Conservation (phyloP, 1,284 basidiomycete species). For the Ceratobasidium sp. region DNA sequence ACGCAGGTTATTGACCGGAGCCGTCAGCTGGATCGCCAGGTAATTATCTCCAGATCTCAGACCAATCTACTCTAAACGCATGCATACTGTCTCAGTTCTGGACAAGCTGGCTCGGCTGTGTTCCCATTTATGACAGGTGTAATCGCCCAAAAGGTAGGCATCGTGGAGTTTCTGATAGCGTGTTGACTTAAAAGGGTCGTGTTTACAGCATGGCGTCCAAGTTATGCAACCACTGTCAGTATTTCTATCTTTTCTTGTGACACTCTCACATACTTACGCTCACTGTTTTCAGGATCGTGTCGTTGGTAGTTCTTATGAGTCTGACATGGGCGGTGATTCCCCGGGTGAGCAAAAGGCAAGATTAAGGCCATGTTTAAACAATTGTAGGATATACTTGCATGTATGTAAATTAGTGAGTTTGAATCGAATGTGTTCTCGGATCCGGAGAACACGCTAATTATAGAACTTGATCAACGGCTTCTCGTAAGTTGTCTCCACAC, state of each 20-base stretch:
- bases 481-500: not conserved
- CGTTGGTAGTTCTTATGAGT: constrained; percentile 2
- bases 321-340: constrained; percentile 17
- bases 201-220: constrained; percentile 37
- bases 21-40: constrained; percentile 24
- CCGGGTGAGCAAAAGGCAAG: constrained; percentile 24
- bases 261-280: not conserved
- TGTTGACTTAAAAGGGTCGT: not conserved
- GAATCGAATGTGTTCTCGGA: not conserved
- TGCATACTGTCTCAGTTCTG: not conserved
- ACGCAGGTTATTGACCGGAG: constrained; percentile 9
- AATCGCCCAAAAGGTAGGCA: constrained; percentile 1
- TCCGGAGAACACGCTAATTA: not conserved
- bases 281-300: not conserved
- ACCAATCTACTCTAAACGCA: not conserved
- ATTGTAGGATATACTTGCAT: not conserved
- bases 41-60: not conserved
- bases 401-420: constrained; percentile 19
- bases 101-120: constrained; percentile 37
- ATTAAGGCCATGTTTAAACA: not conserved
- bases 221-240: constrained; percentile 41
- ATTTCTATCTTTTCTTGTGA: not conserved
- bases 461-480: not conserved
- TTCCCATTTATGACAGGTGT: constrained; percentile 42
- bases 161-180: not conserved